Evolutionary conservation across 495 filamentous ascomycete genomes (phyloP), one percentile per base, ranked within the genome.

Genomic region (Copromyces sp.): DNA sequence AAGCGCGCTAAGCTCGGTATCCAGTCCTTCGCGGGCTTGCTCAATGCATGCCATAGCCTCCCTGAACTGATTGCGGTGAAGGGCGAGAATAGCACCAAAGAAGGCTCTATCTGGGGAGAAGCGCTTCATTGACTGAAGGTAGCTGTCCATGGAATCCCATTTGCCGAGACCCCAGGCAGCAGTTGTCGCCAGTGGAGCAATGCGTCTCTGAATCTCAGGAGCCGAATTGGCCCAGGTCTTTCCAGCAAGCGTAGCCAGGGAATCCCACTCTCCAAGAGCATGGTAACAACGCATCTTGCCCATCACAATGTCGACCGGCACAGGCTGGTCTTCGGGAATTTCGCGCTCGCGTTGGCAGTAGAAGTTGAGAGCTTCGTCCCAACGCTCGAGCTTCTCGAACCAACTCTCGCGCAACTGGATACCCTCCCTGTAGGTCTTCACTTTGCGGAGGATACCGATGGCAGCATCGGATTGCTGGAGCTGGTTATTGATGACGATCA

Each of bases 251-350:
- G 89, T 86, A 11, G 95, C 94, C 11, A 99, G 85, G 14, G 92
- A 88, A 75, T 97, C 96, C 94, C 95, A 99, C 80, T 99, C 95
- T 53, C 95, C 96, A 40, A 99, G 87, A 39, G 95, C 95, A 78
- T 99, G 96, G 47, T 98, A 83, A 87, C 95, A 99, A 20, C 96
- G 91, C 95, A 99, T 99, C 82, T 99, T 98, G 73, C 95, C 95
- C 94, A 98, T 97, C 6, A 95, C 95, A 41, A 98, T 90, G 70
- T 98, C 94, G 74, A 98, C 91, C 0, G 91, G 92, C 7, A 87
- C 83, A 3, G 89, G 87, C 44, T 82, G 78, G 41, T 86, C 85
- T 9, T 87, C 86, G 12, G 85, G 88, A 65, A 87, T 79, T 68
- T 97, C 92, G 9, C 90, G 87, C 72, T 89, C 87, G 20, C 93